phyloP scores from a whole-genome alignment of 1,284 basidiomycete species.

The Bondarzewia mesenterica region DNA sequence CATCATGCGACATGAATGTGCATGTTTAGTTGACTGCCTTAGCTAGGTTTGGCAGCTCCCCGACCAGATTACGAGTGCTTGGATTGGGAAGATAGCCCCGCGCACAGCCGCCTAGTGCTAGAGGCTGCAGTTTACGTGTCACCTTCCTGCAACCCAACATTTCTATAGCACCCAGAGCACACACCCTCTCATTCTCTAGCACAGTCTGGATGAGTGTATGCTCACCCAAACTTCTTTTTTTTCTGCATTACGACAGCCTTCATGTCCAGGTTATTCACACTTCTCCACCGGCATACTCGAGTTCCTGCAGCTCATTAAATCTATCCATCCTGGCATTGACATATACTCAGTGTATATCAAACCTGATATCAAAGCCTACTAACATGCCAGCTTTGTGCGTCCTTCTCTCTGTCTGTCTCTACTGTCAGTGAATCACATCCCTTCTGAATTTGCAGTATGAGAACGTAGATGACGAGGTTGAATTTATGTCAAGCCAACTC shows the following conservation, averaged over 20 bases:
- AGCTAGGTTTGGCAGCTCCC: conserved; percentile 8
- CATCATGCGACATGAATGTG: not conserved
- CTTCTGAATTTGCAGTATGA: too few species aligned
- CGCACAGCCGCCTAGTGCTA: conserved; percentile 10
- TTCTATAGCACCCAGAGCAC: conserved; percentile 2
- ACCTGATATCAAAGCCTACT: conserved; percentile 60
- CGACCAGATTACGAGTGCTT: conserved; percentile 9
- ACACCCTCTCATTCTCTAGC: conserved; percentile 88
- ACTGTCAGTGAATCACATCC: not conserved
- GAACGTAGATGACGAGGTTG: conserved; percentile 68
- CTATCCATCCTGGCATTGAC: conserved; percentile 78
- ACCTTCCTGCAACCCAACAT: conserved; percentile 4
- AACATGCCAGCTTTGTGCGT: conserved; percentile 75
- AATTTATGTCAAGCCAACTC: conserved; percentile 61
- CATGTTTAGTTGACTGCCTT: not conserved
- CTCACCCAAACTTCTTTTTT: not conserved
- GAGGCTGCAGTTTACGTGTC: conserved; percentile 2
- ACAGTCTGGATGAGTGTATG: conserved; percentile 65
- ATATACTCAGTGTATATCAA: conserved; percentile 78
- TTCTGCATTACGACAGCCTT: conserved; percentile 19
- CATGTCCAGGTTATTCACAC: conserved; percentile 41
- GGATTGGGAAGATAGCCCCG: conserved; percentile 12
- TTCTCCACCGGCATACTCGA: conserved; percentile 59
- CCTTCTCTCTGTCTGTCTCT: not conserved
- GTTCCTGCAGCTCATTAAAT: conserved; percentile 60